Conservation (phyloP, 345 rosid species). For the Gossypium thurberi region DNA sequence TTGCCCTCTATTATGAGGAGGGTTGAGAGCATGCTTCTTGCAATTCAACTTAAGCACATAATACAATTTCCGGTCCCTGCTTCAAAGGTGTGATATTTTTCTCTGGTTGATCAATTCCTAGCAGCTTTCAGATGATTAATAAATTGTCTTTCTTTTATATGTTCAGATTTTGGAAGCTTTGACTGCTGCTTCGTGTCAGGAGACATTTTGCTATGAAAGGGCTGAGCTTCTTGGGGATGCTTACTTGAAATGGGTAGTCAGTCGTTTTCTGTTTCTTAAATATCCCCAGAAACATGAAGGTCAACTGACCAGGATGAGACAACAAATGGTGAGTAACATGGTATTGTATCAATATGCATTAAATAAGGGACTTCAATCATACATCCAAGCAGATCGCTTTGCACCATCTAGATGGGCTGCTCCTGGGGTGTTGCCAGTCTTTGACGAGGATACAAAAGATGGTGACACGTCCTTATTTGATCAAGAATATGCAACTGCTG, state of each 20-base stretch:
- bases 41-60: slow-evolving; percentile 68
- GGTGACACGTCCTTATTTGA: slow-evolving; percentile 70
- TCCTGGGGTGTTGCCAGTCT: slow-evolving; percentile 95
- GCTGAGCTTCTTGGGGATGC: slow-evolving; percentile 99
- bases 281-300: slow-evolving; percentile 98
- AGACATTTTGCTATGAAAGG: slow-evolving; percentile 96
- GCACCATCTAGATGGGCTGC: slow-evolving; percentile 99
- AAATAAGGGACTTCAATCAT: slow-evolving; percentile 81
- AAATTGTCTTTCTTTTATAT: slow-evolving; percentile 11
- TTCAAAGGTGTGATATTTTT: slow-evolving; percentile 48
- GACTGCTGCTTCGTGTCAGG: slow-evolving; percentile 99
- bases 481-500: slow-evolving; percentile 37
- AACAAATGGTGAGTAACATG: slow-evolving; percentile 97
- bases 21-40: slow-evolving; percentile 95
- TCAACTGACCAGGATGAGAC: slow-evolving; percentile 97
- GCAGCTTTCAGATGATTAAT: neutral
- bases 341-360: slow-evolving; percentile 81
- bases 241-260: slow-evolving; percentile 96
- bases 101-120: neutral
- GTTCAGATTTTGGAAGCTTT: slow-evolving; percentile 85
- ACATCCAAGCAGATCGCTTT: slow-evolving; percentile 97
- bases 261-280: slow-evolving; percentile 85
- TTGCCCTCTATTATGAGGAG: slow-evolving; percentile 95
- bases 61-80: slow-evolving; percentile 66
- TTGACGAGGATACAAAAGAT: slow-evolving; percentile 87